phyloP scores from a whole-genome alignment of 2,329 filamentous ascomycete species.

The Pseudohalonectria lignicola region DNA sequence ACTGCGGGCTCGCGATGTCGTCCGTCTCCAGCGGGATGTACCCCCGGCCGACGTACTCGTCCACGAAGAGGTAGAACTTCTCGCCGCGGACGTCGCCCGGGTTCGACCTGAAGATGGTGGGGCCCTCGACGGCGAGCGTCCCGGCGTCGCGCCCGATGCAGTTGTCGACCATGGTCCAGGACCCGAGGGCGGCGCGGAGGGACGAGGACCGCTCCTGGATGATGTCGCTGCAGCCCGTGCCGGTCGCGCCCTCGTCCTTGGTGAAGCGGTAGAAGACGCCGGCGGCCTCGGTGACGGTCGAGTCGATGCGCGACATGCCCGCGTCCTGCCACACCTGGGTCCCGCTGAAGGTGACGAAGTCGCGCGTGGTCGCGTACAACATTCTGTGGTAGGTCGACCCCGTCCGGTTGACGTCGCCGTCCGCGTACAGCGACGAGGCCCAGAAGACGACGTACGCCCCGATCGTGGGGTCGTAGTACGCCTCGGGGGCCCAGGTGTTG shows the following conservation, averaged over 20 bases:
- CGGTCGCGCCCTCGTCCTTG: slow-evolving; percentile 38
- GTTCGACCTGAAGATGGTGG: slow-evolving; percentile 40
- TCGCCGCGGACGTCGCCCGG: slow-evolving; percentile 34
- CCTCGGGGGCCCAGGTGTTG: slow-evolving; percentile 29
- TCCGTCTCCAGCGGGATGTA: slow-evolving; percentile 41
- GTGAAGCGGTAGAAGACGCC: slow-evolving; percentile 39
- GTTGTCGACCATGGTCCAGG: slow-evolving; percentile 30
- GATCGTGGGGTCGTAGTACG: slow-evolving; percentile 21
- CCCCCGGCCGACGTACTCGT: slow-evolving; percentile 38
- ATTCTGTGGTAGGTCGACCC: slow-evolving; percentile 37
- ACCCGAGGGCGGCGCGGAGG: slow-evolving; percentile 25
- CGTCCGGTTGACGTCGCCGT: slow-evolving; percentile 26
- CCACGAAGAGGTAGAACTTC: slow-evolving; percentile 44
- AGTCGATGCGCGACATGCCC: slow-evolving; percentile 38
- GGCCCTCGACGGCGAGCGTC: slow-evolving; percentile 35
- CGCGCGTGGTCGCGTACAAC: slow-evolving; percentile 37
- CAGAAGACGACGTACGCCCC: slow-evolving; percentile 22
- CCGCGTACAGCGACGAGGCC: slow-evolving; percentile 31
- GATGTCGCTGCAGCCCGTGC: slow-evolving; percentile 40
- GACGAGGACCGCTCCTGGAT: slow-evolving; percentile 36
- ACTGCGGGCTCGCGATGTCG: slow-evolving; percentile 34
- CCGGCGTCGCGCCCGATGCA: slow-evolving; percentile 41
- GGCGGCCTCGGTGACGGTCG: slow-evolving; percentile 32
- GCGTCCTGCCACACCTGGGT: slow-evolving; percentile 39
- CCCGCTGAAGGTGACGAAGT: slow-evolving; percentile 37